phyloP scores from a whole-genome alignment of 148 eudicot genomes.

The Persicaria maculosa region DNA sequence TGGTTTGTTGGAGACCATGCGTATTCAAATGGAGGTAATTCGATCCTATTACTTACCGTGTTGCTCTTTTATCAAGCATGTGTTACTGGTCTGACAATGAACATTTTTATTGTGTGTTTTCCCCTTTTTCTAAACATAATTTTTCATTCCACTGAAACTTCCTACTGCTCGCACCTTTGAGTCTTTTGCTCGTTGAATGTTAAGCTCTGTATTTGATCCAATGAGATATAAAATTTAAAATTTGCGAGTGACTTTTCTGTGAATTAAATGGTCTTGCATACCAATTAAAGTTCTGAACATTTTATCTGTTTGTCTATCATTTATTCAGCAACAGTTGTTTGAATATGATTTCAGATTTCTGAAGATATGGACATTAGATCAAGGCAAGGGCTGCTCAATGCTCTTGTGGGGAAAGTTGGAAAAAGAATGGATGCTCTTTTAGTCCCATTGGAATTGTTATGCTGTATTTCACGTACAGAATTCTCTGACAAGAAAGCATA shows the following conservation, averaged over 20 bases:
- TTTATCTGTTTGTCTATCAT: background rate
- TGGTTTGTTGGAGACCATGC: constrained; percentile 89
- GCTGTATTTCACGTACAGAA: constrained; percentile 87
- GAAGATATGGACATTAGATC: constrained; percentile 97
- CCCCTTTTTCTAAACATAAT: background rate
- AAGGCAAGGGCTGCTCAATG: constrained; percentile 90
- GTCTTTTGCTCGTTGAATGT: background rate
- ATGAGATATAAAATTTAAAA: background rate
- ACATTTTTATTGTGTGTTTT: background rate
- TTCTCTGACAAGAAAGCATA: constrained; percentile 96
- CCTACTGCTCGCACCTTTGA: background rate
- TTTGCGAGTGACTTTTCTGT: background rate
- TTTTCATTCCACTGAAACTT: background rate
- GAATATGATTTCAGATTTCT: constrained; percentile 53
- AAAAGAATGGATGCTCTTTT: constrained; percentile 98
- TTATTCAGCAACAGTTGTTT: background rate
- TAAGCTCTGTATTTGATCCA: background rate
- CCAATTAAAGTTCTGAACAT: background rate
- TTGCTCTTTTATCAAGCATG: background rate
- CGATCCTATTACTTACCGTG: background rate
- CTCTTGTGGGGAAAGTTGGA: constrained; percentile 79
- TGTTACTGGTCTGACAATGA: background rate
- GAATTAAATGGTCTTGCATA: background rate
- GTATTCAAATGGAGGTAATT: constrained; percentile 92
- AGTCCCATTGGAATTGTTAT: constrained; percentile 80